Conservation (phyloP, 1,139 yeast species). For the Geotrichum histeridarum region DNA sequence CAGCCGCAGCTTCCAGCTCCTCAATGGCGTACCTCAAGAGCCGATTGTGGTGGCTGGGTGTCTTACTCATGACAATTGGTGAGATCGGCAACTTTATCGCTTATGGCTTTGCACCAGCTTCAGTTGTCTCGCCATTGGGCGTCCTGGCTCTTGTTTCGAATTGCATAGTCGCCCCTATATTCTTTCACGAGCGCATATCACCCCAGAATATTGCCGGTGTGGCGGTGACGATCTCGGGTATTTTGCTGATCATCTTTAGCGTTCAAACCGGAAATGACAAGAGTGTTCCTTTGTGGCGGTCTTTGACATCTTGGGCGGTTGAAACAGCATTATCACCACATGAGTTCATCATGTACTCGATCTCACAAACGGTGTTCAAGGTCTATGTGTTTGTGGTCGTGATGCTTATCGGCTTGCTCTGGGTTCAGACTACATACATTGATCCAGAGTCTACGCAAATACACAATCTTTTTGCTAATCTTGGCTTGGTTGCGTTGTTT, state of each 20-base stretch:
- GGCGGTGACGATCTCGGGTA: slow-evolving; percentile 39
- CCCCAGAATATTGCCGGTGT: slow-evolving; percentile 39
- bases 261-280: slow-evolving; percentile 23
- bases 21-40: slow-evolving; percentile 26
- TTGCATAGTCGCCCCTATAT: slow-evolving; percentile 43
- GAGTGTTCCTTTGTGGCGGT: slow-evolving; percentile 7
- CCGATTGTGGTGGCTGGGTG: slow-evolving; percentile 42
- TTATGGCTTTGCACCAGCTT: slow-evolving; percentile 45
- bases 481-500: slow-evolving; percentile 40
- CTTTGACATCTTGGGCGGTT: not conserved
- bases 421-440: slow-evolving; percentile 1
- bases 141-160: slow-evolving; percentile 45
- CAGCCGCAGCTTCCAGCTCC: not conserved
- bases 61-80: slow-evolving; percentile 41
- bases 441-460: not conserved
- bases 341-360: slow-evolving; percentile 30
- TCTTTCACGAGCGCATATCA: slow-evolving; percentile 39
- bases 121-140: slow-evolving; percentile 46
- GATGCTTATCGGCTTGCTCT: slow-evolving; percentile 21
- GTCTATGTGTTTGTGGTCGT: slow-evolving; percentile 31
- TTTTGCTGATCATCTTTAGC: slow-evolving; percentile 39
- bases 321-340: slow-evolving; percentile 26
- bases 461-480: slow-evolving; percentile 27
- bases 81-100: slow-evolving; percentile 46
- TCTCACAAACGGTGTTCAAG: slow-evolving; percentile 28